Conservation (phyloP, 768 basidiomycete genomes). For the Tricholoma flavovirens region DNA sequence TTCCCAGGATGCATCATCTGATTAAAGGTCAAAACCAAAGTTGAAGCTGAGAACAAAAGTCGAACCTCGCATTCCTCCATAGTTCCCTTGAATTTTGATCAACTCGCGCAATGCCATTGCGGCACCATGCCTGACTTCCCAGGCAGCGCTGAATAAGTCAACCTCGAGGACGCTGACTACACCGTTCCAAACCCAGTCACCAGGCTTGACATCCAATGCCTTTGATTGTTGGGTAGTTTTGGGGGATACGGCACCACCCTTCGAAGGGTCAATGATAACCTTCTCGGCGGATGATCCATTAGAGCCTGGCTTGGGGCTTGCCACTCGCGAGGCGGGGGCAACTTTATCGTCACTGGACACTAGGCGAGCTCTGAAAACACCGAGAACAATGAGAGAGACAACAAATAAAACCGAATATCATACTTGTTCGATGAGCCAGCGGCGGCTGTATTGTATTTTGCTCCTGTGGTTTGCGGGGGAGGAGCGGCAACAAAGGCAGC, state of each 20-base stretch:
- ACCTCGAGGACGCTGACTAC: constrained; percentile 75
- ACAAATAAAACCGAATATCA: constrained; percentile 12
- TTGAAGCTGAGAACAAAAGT: neutral
- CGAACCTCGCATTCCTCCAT: constrained; percentile 76
- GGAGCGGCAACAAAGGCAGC: constrained; percentile 75
- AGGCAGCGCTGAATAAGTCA: constrained; percentile 76
- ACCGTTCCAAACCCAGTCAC: constrained; percentile 84
- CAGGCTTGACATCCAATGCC: constrained; percentile 68
- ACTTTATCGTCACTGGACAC: constrained; percentile 58
- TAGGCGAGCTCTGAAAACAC: constrained; percentile 56
- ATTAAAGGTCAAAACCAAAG: constrained; percentile 1
- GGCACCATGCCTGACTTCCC: constrained; percentile 94
- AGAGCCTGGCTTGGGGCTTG: constrained; percentile 46
- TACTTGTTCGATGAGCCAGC: constrained; percentile 58
- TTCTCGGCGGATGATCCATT: constrained; percentile 47
- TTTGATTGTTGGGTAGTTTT: constrained; percentile 73
- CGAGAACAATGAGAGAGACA: neutral
- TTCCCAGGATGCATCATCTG: constrained; percentile 45
- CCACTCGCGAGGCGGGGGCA: constrained; percentile 46
- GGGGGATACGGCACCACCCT: constrained; percentile 80
- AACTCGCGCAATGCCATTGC: constrained; percentile 88
- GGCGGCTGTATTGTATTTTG: constrained; percentile 59
- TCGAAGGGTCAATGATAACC: constrained; percentile 72
- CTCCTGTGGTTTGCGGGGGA: constrained; percentile 50
- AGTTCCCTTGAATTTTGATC: constrained; percentile 75